These are phyloP conservation scores for Alternaria triticina DNA, from an alignment of 2,329 filamentous ascomycete species.

Conservation along the genomic window DNA sequence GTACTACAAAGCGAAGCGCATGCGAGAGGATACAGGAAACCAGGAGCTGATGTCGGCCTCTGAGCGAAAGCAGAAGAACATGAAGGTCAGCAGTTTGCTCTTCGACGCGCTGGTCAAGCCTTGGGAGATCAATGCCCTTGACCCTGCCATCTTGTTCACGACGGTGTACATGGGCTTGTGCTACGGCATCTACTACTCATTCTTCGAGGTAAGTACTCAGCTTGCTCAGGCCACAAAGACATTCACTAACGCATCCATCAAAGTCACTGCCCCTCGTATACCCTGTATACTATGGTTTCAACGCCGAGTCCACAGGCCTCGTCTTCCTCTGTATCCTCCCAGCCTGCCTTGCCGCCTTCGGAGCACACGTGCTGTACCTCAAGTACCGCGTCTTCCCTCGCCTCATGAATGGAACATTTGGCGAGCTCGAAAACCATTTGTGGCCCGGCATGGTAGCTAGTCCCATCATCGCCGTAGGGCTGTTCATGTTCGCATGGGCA, in stretches of 20 bases:
- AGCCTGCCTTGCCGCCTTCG: conserved; percentile 70
- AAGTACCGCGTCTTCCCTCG: conserved; percentile 71
- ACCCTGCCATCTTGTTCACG: conserved; percentile 83
- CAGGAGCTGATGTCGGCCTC: conserved; percentile 74
- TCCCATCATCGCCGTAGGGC: conserved; percentile 65
- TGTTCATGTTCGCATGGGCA: conserved; percentile 68
- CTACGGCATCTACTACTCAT: conserved; percentile 75
- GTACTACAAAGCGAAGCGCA: conserved; percentile 69
- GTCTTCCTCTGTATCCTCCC: conserved; percentile 84
- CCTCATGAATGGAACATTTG: conserved; percentile 68
- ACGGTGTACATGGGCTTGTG: conserved; percentile 83
- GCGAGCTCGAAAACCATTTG: conserved; percentile 72
- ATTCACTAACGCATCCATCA: not conserved
- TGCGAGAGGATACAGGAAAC: conserved; percentile 72
- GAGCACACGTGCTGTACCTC: conserved; percentile 74
- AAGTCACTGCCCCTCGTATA: conserved; percentile 66
- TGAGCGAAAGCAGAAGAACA: conserved; percentile 68
- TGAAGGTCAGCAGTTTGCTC: conserved; percentile 48
- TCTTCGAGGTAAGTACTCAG: conserved; percentile 63
- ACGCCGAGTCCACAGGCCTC: conserved; percentile 72
- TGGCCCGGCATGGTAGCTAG: conserved; percentile 68
- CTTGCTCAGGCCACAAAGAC: not conserved
- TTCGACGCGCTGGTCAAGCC: conserved; percentile 69
- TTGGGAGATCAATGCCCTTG: conserved; percentile 81
- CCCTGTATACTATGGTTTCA: conserved; percentile 77